Evolutionary conservation across 2,329 filamentous ascomycete genomes (phyloP).

Genomic region (Ustilaginoidea virens): DNA sequence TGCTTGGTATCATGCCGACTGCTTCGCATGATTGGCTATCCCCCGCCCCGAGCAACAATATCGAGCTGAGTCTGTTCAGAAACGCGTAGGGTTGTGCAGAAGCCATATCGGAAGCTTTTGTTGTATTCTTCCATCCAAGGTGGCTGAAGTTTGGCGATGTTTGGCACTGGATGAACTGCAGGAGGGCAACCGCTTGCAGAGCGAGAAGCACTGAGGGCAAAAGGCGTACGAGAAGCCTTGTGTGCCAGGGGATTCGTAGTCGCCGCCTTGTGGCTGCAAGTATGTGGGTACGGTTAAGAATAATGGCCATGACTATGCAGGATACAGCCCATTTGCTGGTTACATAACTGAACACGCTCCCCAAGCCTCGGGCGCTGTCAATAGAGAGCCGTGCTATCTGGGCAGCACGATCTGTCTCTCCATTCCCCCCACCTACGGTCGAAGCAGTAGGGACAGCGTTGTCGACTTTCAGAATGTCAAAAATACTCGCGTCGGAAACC

Average conservation of each 20-base stretch:
- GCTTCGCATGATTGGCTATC: conserved; percentile 63
- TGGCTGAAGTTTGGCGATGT: conserved; percentile 59
- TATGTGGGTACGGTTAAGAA: conserved; percentile 84
- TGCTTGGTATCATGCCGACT: conserved; percentile 52
- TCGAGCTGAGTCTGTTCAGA: conserved; percentile 57
- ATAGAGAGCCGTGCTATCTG: conserved; percentile 32
- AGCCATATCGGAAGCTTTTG: conserved; percentile 50
- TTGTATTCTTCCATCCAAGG: conserved; percentile 53
- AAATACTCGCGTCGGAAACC: conserved; percentile 12
- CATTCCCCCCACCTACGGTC: neutral
- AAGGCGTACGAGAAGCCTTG: conserved; percentile 54
- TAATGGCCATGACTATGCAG: conserved; percentile 71
- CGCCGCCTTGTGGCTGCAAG: conserved; percentile 79
- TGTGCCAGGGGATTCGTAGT: conserved; percentile 58
- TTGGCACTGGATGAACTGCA: conserved; percentile 85
- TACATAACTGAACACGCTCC: conserved; percentile 78
- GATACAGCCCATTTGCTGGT: conserved; percentile 86
- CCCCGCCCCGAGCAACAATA: conserved; percentile 55
- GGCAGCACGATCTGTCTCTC: conserved; percentile 5
- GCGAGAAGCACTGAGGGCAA: conserved; percentile 56
- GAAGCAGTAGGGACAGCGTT: conserved; percentile 1
- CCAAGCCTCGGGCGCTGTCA: conserved; percentile 53
- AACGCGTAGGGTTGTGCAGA: conserved; percentile 55
- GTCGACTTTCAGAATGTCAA: conserved; percentile 15
- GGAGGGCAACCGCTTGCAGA: conserved; percentile 50